phyloP scores from a whole-genome alignment of 805 yeast species.

The Zygosaccharomyces bailii region DNA sequence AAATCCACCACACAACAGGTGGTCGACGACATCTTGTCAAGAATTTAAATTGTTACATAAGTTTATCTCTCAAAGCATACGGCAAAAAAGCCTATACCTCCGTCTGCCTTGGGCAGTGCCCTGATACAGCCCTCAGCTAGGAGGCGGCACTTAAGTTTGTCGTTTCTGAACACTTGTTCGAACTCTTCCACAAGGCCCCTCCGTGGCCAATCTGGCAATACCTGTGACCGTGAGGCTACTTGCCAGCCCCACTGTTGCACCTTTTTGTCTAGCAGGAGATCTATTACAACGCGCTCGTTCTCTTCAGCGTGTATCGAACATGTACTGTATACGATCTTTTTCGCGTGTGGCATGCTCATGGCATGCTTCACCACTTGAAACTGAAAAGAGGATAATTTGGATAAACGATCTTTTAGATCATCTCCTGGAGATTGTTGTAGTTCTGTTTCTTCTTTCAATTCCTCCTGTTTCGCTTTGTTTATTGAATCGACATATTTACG shows the following conservation, averaged over 20 bases:
- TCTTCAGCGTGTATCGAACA: slow-evolving; percentile 94
- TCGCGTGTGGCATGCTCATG: slow-evolving; percentile 70
- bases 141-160: slow-evolving; percentile 43
- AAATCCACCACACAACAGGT: slow-evolving; percentile 82
- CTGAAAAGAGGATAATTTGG: slow-evolving; percentile 81
- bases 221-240: slow-evolving; percentile 55
- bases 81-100: slow-evolving; percentile 98
- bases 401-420: slow-evolving; percentile 47
- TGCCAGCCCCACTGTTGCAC: slow-evolving; percentile 72
- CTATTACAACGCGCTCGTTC: slow-evolving; percentile 87
- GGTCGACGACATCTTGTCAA: slow-evolving; percentile 66
- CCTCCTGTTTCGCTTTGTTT: slow-evolving; percentile 33
- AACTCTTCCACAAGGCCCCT: slow-evolving; percentile 78
- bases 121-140: slow-evolving; percentile 86
- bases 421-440: slow-evolving; percentile 40
- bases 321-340: slow-evolving; percentile 84
- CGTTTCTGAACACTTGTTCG: slow-evolving; percentile 42
- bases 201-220: slow-evolving; percentile 80
- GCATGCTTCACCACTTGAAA: slow-evolving; percentile 87
- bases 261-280: slow-evolving; percentile 63
- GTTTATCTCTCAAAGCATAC: slow-evolving; percentile 70
- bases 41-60: slow-evolving; percentile 16
- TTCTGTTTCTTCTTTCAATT: slow-evolving; percentile 43
- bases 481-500: slow-evolving; percentile 55
- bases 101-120: slow-evolving; percentile 81